Conservation (phyloP, 2,329 filamentous ascomycete species). For the Xylariales sp. region DNA sequence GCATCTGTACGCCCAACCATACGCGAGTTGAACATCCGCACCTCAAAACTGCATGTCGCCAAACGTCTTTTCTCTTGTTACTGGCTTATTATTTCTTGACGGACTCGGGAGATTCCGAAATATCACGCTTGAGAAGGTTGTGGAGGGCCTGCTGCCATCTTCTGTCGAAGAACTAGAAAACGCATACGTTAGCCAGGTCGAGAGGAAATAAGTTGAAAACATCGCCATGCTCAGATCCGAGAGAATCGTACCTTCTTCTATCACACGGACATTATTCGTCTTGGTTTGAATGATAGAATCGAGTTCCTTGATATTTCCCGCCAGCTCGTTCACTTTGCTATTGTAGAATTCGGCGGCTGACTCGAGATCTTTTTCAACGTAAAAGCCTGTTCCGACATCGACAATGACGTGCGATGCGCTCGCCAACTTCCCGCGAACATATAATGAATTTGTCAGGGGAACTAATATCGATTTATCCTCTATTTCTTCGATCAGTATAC, state of each 20-base stretch:
- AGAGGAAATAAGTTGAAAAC: not conserved
- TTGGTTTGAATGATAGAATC: conserved; percentile 62
- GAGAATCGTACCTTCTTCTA: conserved; percentile 71
- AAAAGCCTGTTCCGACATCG: conserved; percentile 91
- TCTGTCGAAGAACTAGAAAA: conserved; percentile 35
- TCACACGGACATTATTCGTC: conserved; percentile 75
- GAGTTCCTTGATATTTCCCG: conserved; percentile 50
- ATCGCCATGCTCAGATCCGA: not conserved
- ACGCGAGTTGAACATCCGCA: no score
- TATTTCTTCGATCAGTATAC: conserved; percentile 9
- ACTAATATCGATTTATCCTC: conserved; percentile 66
- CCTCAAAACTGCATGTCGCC: not conserved
- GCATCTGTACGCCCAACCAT: no score
- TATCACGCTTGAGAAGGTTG: conserved; percentile 6
- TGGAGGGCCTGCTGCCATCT: conserved; percentile 29
- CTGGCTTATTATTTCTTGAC: not conserved
- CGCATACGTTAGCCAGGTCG: conserved; percentile 8
- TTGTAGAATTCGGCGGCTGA: conserved; percentile 55
- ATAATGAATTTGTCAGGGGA: conserved; percentile 91
- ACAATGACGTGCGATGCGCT: conserved; percentile 76
- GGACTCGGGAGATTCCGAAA: not conserved
- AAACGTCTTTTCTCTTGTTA: not conserved
- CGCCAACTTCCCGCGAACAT: conserved; percentile 79
- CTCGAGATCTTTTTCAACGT: conserved; percentile 49
- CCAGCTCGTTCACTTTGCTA: conserved; percentile 48